Base-by-base conservation (phyloP, 768 basidiomycete genomes). In the Pleurotus djamor region DNA sequence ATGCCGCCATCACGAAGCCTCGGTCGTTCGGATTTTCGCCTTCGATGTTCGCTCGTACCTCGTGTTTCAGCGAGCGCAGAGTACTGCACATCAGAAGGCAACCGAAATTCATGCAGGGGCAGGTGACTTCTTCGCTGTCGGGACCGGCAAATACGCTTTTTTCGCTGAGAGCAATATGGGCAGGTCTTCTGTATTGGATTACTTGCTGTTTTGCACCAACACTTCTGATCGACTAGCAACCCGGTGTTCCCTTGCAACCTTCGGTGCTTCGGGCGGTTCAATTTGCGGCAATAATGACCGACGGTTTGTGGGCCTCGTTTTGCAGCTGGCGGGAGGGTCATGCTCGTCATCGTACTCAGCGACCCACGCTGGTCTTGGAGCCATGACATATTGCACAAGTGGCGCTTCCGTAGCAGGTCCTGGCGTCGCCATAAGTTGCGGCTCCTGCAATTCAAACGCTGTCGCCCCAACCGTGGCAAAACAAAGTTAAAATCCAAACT, bases 101-200 rank as follows among this genome's bases (percentile, higher is more conserved):
- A 5, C 45, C 45, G 45, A 47, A 47, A n/a, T 28, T 28, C 21
- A 28, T 47, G 45, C 17, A 17, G 38, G n/a, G 13, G 45, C 17
- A 17, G 14, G 14, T 47, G 17, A 16, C 13, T 47, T 12, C 16
- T 17, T 12, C 10, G 16, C 45, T 47, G 45, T 47, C 45, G 45
- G 45, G 45, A 47, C 45, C 45, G 45, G 45, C 45, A 47, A 12
- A n/a, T 47, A 47, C 45, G 17, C 45, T 47, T 47, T n/a, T 16
- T 54, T 33, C 28, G 38, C 38, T 41, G 9, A 21, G 41, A 38
- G 41, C 54, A 44, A 44, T 56, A 44, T 56, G 54, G 54, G 41
- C 54, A 38, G 36, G 36, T 28, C 54, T 56, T 56, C 54, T 56
- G 38, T 56, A 17, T 56, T 56, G 54, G 41, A 12, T 44, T 21